Conservation (phyloP, 1,284 basidiomycete genomes). For the Ceratobasidium sp. region DNA sequence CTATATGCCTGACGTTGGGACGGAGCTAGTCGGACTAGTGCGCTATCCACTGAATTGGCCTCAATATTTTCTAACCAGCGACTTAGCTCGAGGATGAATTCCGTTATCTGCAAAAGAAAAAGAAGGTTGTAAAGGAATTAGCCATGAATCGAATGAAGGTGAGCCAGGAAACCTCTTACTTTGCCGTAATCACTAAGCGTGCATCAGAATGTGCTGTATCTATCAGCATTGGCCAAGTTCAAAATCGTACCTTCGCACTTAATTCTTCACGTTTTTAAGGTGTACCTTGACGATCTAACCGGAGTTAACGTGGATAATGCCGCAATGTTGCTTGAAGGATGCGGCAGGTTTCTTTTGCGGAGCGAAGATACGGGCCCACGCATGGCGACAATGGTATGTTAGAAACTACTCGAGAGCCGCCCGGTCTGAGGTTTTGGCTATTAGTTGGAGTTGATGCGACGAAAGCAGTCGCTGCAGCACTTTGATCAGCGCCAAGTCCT, state of each 20-base stretch:
- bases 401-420: slow-evolving; percentile 35
- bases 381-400: slow-evolving; percentile 77
- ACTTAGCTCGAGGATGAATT: slow-evolving; percentile 93
- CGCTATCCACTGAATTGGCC: slow-evolving; percentile 45
- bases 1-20: slow-evolving; percentile 94
- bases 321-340: slow-evolving; percentile 89
- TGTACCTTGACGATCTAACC: slow-evolving; percentile 94
- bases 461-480: slow-evolving; percentile 92
- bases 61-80: background rate
- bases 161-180: slow-evolving; percentile 36
- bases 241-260: slow-evolving; percentile 89
- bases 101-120: slow-evolving; percentile 93
- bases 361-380: slow-evolving; percentile 86
- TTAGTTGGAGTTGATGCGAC: slow-evolving; percentile 90
- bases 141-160: slow-evolving; percentile 86
- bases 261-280: slow-evolving; percentile 95
- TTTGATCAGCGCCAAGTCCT: slow-evolving; percentile 89
- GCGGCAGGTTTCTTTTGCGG: slow-evolving; percentile 89
- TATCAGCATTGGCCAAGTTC: slow-evolving; percentile 95
- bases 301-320: slow-evolving; percentile 93
- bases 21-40: slow-evolving; percentile 80
- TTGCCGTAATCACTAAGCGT: slow-evolving; percentile 22
- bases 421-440: background rate
- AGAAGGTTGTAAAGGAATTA: slow-evolving; percentile 88
- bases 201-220: slow-evolving; percentile 81